Conservation (phyloP, 2,329 filamentous ascomycete genomes). For the Xylariaceae sp. region DNA sequence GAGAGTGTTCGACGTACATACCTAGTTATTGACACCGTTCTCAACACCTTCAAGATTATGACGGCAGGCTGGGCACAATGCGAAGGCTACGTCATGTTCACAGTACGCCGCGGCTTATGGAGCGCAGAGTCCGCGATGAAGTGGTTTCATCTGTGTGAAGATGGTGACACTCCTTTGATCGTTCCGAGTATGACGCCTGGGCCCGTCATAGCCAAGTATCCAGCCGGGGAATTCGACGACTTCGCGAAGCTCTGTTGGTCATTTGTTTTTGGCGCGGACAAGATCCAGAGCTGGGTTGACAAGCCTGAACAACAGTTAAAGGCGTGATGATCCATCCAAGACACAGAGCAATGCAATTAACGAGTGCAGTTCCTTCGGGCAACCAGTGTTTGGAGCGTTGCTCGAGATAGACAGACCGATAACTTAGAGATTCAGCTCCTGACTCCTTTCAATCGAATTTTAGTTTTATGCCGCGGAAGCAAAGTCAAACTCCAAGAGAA, state of each 20-base stretch:
- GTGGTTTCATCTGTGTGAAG: constrained; percentile 6
- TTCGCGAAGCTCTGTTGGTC: constrained; percentile 11
- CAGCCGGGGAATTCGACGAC: constrained; percentile 6
- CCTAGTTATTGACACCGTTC: constrained; percentile 4
- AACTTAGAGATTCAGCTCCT: too few species aligned
- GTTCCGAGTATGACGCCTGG: constrained; percentile 4
- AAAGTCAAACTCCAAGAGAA: too few species aligned
- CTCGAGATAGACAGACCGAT: too few species aligned
- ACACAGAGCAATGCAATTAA: too few species aligned
- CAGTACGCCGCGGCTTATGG: constrained; percentile 7
- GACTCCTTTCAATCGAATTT: too few species aligned
- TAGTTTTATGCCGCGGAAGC: too few species aligned
- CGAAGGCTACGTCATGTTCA: constrained; percentile 3
- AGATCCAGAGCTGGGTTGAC: constrained; percentile 12
- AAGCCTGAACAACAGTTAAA: not conserved
- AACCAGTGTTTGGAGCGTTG: too few species aligned
- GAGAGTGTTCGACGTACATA: constrained; percentile 11
- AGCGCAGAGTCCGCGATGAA: constrained; percentile 9
- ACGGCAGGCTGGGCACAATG: constrained; percentile 7
- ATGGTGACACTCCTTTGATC: constrained; percentile 2
- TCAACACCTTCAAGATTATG: constrained; percentile 8
- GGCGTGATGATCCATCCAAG: too few species aligned
- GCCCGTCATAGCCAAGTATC: constrained; percentile 8
- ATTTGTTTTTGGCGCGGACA: constrained; percentile 10
- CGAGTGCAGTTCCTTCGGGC: too few species aligned